A percentile compares a stretch with the other conserved stretches of the same genome.
Conservation (phyloP, 176 grass and related monocot species). For the Zea luxurians region DNA sequence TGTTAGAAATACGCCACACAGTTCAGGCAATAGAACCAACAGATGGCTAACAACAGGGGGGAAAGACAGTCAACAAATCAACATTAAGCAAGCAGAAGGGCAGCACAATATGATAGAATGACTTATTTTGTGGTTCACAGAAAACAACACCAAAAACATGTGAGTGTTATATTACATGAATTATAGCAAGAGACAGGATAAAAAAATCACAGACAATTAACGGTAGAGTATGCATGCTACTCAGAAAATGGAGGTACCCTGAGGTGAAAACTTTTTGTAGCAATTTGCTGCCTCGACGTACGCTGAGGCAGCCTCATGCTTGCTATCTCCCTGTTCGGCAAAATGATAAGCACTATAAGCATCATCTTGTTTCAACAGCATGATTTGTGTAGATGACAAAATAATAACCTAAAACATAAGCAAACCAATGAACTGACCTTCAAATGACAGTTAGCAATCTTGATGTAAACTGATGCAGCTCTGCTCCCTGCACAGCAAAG, state of each 20-base stretch:
- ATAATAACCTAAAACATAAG: slow-evolving; percentile 25
- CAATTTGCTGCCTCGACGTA: slow-evolving; percentile 90
- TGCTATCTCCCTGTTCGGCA: slow-evolving; percentile 69
- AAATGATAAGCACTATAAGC: slow-evolving; percentile 25
- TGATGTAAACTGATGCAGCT: slow-evolving; percentile 80
- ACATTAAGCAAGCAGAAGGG: slow-evolving; percentile 5
- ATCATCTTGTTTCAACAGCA: slow-evolving; percentile 25
- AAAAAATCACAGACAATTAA: neutral
- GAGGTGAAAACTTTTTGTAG: slow-evolving; percentile 84
- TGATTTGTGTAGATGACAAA: slow-evolving; percentile 22
- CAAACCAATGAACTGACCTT: slow-evolving; percentile 48
- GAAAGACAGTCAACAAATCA: neutral
- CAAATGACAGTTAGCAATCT: slow-evolving; percentile 81
- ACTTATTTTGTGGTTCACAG: neutral
- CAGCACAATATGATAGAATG: neutral
- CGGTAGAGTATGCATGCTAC: neutral
- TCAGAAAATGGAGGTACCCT: slow-evolving; percentile 43
- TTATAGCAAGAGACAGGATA: neutral
- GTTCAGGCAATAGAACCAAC: neutral
- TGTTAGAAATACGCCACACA: neutral
- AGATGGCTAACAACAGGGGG: neutral
- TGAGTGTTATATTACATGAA: neutral
- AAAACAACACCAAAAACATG: neutral
- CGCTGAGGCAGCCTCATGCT: slow-evolving; percentile 82
- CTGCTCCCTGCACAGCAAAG: slow-evolving; percentile 64